Conservation (phyloP, 305 asterid species). For the Fraxinus sp. region DNA sequence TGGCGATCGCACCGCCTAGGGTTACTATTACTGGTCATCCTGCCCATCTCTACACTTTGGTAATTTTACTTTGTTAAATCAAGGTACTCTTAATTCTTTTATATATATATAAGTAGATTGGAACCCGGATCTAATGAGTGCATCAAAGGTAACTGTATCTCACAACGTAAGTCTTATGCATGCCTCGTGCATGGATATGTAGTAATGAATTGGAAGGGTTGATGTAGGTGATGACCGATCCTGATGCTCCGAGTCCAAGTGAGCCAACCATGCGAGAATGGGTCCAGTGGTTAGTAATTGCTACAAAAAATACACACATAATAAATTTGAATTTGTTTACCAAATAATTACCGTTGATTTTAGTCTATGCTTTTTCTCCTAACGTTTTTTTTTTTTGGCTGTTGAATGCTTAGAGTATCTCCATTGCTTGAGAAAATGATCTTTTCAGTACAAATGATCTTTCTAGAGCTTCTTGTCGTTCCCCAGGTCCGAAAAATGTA, state of each 20-base stretch:
- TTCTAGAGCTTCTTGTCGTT: not conserved
- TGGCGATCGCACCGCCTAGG: constrained; percentile 40
- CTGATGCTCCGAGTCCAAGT: constrained; percentile 82
- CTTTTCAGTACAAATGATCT: too few relatives aligned
- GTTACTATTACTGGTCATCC: constrained; percentile 45
- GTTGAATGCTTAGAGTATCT: too few relatives aligned
- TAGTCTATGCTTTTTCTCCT: not conserved
- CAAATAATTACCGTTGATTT: not conserved
- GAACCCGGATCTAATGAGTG: not conserved
- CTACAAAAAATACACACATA: not conserved
- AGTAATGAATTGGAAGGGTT: not conserved
- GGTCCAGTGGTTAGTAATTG: constrained; percentile 52
- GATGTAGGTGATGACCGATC: constrained; percentile 67
- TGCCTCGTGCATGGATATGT: not conserved
- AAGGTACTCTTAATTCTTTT: too few relatives aligned
- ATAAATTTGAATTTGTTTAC: not conserved
- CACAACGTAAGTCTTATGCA: not conserved
- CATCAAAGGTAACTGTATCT: not conserved
- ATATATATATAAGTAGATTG: too few relatives aligned
- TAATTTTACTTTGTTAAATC: not conserved
- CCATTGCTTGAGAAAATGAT: too few relatives aligned
- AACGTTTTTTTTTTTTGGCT: too few relatives aligned
- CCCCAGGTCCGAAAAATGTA: too few relatives aligned
- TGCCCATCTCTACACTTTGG: constrained; percentile 50
- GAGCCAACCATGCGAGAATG: constrained; percentile 64